phyloP scores from a whole-genome alignment of 2,329 filamentous ascomycete species.

The Hortaea werneckii region DNA sequence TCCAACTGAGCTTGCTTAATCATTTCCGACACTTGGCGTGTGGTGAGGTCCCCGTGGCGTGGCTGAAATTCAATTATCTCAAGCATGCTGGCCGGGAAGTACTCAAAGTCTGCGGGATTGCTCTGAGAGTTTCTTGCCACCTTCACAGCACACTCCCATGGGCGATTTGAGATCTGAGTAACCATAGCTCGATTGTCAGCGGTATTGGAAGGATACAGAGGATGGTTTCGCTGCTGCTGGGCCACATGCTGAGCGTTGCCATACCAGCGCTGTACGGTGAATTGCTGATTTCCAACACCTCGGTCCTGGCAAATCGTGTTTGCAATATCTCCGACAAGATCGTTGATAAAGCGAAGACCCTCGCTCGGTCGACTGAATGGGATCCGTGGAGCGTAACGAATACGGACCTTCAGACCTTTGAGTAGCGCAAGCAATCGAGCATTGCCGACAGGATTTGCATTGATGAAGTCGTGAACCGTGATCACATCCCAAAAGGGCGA shows the following conservation, averaged over 20 bases:
- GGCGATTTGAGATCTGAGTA: too few species aligned
- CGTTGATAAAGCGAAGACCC: background rate
- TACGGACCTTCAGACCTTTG: constrained; percentile 7
- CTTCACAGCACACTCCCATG: background rate
- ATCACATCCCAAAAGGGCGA: constrained; percentile 5
- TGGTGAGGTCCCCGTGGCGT: background rate
- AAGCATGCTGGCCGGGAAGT: background rate
- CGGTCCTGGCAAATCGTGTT: too few species aligned
- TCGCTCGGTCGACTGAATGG: background rate
- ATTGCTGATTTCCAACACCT: background rate
- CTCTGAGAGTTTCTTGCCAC: background rate
- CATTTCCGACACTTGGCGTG: background rate
- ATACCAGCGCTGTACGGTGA: background rate
- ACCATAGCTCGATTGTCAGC: too few species aligned
- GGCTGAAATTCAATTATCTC: background rate
- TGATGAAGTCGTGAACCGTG: background rate
- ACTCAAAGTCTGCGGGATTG: background rate
- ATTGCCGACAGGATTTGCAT: too few species aligned
- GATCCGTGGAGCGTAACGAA: constrained; percentile 1
- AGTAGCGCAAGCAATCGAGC: background rate
- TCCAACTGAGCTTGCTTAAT: background rate
- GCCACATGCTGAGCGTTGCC: background rate
- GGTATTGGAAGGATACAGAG: background rate
- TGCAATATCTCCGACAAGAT: too few species aligned
- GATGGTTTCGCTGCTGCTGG: too few species aligned